Conservation (phyloP, 352 stramenopile species). For the Elongisporangium undulatum region DNA sequence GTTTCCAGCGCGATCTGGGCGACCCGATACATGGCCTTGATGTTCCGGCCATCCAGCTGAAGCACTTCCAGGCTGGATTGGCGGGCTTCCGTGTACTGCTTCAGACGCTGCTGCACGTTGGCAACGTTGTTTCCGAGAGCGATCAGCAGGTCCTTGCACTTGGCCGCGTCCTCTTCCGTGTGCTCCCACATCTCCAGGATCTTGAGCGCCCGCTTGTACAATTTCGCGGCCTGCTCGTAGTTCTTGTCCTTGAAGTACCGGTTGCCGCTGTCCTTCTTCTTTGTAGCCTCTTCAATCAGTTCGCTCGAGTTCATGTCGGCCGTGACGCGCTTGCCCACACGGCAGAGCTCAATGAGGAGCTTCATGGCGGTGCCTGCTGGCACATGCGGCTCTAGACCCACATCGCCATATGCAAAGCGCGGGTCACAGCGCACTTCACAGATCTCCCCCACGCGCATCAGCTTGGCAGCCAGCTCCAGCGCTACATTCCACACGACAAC, state of each 20-base stretch:
- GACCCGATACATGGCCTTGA: conserved; percentile 80
- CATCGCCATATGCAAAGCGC: conserved; percentile 72
- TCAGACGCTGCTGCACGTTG: conserved; percentile 76
- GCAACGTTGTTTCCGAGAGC: conserved; percentile 80
- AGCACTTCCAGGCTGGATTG: conserved; percentile 78
- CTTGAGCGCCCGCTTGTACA: conserved; percentile 83
- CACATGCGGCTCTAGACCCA: conserved; percentile 45
- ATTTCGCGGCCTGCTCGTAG: conserved; percentile 75
- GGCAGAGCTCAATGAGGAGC: conserved; percentile 52
- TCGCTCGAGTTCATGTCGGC: conserved; percentile 70
- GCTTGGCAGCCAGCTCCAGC: conserved; percentile 71
- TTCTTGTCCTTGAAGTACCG: conserved; percentile 80
- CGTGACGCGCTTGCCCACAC: conserved; percentile 61
- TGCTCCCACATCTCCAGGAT: conserved; percentile 74
- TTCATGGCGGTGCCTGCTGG: conserved; percentile 42
- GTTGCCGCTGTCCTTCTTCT: conserved; percentile 85
- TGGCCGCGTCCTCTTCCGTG: conserved; percentile 33
- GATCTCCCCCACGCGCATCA: conserved; percentile 72
- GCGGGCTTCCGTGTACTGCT: conserved; percentile 69
- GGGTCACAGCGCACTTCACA: conserved; percentile 71
- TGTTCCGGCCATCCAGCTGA: conserved; percentile 62
- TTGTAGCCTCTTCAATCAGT: conserved; percentile 65
- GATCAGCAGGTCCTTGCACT: conserved; percentile 74
- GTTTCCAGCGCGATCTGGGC: conserved; percentile 65
- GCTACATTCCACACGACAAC: conserved; percentile 17